Base-by-base conservation (phyloP, 805 yeast genomes). In the Ogataea dorogensis region DNA sequence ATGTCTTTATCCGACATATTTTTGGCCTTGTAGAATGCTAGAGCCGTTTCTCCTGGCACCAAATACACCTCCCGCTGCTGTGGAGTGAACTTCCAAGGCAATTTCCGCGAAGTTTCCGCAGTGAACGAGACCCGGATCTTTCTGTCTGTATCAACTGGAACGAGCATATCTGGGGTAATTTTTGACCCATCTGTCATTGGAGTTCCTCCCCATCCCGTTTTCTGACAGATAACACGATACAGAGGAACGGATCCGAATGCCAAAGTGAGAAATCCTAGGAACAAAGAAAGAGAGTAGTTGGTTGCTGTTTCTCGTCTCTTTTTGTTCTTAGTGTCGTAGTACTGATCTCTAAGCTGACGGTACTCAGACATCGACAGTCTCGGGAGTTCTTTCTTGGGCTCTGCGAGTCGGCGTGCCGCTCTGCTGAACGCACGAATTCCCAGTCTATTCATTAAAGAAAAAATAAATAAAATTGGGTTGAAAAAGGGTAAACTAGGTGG, bases 31-130 rank as follows among this genome's bases (percentile, higher is more conserved):
- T 87, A 93, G 58, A 93, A 93, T 0, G 96, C 97, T 42, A 93
- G 67, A 0, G 98, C 98, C 3, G 98, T 93, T 62, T 93, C 98
- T 15, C 98, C 98, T 1, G 98, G 98, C 7, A 87, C 79, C 15
- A 93, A 83, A 49, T 79, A 78, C 2, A 93, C 98, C 59, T 89
- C 96, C 45, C 91, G 71, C 57, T 93, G 98, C 61, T 87, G 91
- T 9, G 98, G 98, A 13, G 79, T 76, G 64, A 93, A 91, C 47
- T 77, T 84, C 98, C 98, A 93, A 8, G 98, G 98, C 45, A 93
- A 67, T 28, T 85, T 73, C 11, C 88, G 83, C 1, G 96, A 84
- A 0, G 93, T 89, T 58, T 88, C 97, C 24, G 96, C 85, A 7
- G 96, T 86, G 58, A 93, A 93, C 8, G 81, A 75, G n/a, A 93